A percentile compares a stretch with the other conserved stretches of the same genome.
phyloP scores from a whole-genome alignment of 2,329 filamentous ascomycete genomes.

The Colletotrichum liaoningense region DNA sequence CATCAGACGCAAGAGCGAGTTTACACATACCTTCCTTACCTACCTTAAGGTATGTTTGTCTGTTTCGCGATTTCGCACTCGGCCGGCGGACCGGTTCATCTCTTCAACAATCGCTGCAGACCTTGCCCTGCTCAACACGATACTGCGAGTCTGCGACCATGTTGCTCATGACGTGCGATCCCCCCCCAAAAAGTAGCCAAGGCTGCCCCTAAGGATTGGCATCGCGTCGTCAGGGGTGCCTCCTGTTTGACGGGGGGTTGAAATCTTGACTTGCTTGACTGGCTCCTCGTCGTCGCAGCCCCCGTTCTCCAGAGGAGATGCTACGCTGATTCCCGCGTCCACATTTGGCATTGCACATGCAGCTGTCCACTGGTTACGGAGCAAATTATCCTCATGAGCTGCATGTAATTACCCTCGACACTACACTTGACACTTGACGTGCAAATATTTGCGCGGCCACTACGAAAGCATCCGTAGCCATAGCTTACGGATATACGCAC shows the following conservation, averaged over 20 bases:
- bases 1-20: background rate
- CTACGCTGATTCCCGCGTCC: background rate
- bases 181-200: background rate
- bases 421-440: background rate
- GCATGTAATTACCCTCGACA: background rate
- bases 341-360: background rate
- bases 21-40: too few relatives aligned
- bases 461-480: too few relatives aligned
- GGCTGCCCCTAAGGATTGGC: constrained; percentile 7
- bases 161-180: constrained; percentile 19
- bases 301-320: constrained; percentile 10
- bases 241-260: constrained; percentile 3
- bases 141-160: background rate
- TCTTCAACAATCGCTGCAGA: background rate
- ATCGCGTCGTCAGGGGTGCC: background rate
- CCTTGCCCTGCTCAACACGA: constrained; percentile 15
- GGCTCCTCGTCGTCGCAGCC: background rate
- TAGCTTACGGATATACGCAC: too few relatives aligned
- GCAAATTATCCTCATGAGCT: background rate
- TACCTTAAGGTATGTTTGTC: background rate
- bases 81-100: constrained; percentile 18
- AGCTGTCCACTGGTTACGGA: background rate
- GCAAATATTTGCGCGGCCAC: background rate
- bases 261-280: background rate
- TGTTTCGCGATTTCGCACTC: background rate